Conservation (phyloP, 208 protist genomes). For the Crithidia expoeki region DNA sequence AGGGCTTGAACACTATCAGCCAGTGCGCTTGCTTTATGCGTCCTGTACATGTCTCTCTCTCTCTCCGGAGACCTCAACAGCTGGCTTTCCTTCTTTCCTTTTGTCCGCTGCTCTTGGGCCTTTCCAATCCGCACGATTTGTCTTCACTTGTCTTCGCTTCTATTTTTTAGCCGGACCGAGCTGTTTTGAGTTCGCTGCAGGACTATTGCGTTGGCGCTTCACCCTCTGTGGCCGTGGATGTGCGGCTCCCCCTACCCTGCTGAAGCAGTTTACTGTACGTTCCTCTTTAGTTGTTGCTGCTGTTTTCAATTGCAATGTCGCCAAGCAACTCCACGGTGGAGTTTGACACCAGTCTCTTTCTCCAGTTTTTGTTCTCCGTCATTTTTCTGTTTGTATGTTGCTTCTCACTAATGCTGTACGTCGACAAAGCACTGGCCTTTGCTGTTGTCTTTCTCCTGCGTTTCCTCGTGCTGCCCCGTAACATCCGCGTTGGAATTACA, state of each 20-base stretch:
- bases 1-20: no score
- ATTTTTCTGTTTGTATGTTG: conserved; percentile 71
- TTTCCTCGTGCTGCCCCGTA: conserved; percentile 64
- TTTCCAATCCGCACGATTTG: no score
- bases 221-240: no score
- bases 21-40: no score
- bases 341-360: conserved; percentile 56
- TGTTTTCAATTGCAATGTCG: conserved; percentile 9
- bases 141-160: no score
- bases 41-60: no score
- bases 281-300: background rate
- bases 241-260: background rate
- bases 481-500: conserved; percentile 56
- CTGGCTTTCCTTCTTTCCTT: no score
- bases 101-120: no score
- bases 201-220: no score
- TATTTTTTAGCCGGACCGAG: no score
- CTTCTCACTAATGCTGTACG: conserved; percentile 72
- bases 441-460: conserved; percentile 56
- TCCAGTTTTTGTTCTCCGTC: conserved; percentile 73
- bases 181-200: no score
- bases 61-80: no score
- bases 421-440: conserved; percentile 47
- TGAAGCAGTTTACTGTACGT: background rate
- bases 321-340: background rate